Evolutionary conservation across 176 grass and related monocot species (phyloP).

Genomic region (Cocos nucifera): DNA sequence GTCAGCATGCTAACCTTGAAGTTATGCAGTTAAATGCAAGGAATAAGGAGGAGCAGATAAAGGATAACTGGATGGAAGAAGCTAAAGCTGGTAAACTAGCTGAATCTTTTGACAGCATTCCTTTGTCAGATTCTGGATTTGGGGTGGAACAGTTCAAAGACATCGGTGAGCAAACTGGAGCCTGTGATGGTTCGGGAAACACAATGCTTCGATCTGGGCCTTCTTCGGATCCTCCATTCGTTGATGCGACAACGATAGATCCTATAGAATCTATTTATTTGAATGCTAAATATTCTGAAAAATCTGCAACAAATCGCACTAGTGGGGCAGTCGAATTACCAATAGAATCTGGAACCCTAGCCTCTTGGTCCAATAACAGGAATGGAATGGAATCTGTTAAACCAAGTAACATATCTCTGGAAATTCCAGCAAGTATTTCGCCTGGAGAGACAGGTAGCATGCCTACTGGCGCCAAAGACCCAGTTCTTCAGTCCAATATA

Average conservation of each 20-base stretch:
- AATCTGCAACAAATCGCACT: not conserved
- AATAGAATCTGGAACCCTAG: not conserved
- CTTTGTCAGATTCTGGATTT: slow-evolving; percentile 56
- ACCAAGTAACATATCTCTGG: not conserved
- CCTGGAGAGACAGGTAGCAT: not conserved
- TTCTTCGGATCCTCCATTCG: too few relatives aligned
- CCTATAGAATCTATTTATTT: not conserved
- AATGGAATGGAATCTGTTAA: slow-evolving; percentile 3
- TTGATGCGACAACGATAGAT: too few relatives aligned
- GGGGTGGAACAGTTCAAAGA: slow-evolving; percentile 50
- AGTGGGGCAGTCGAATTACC: not conserved
- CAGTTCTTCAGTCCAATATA: not conserved
- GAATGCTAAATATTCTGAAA: slow-evolving; percentile 1
- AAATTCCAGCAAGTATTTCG: slow-evolving; percentile 1
- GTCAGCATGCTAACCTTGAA: slow-evolving; percentile 46
- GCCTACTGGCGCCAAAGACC: not conserved
- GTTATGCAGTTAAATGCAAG: slow-evolving; percentile 35
- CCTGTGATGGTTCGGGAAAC: slow-evolving; percentile 7
- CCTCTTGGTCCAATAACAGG: not conserved
- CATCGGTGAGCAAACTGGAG: slow-evolving; percentile 16
- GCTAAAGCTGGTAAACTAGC: slow-evolving; percentile 53
- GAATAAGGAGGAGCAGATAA: slow-evolving; percentile 51
- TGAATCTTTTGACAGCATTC: slow-evolving; percentile 54
- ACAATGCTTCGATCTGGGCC: too few relatives aligned
- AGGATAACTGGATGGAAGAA: slow-evolving; percentile 38